Evolutionary conservation across 805 yeast species (phyloP).

Genomic region (Wickerhamomyces rabaulensis): DNA sequence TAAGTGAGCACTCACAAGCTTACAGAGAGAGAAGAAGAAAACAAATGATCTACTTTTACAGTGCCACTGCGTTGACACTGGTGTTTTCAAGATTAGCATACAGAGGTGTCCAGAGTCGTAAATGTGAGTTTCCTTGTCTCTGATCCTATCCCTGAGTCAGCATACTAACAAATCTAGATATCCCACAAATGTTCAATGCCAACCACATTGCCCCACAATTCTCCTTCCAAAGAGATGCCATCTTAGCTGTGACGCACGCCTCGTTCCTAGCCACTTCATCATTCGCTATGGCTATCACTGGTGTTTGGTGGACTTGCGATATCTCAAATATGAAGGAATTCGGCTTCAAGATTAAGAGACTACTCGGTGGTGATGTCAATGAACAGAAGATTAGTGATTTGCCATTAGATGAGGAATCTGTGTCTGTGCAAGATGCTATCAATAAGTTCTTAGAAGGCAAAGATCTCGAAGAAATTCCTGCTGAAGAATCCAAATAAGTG

Average conservation of each 20-base stretch:
- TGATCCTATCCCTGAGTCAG: neutral
- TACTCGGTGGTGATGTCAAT: constrained; percentile 64
- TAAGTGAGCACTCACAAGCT: constrained; percentile 11
- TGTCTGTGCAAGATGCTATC: constrained; percentile 49
- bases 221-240: constrained; percentile 76
- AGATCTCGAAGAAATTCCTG: constrained; percentile 10
- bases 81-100: constrained; percentile 70
- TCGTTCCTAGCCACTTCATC: constrained; percentile 69
- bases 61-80: constrained; percentile 68
- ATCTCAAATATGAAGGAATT: constrained; percentile 66
- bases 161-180: constrained; percentile 29
- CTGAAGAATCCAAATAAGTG: neutral
- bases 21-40: constrained; percentile 47
- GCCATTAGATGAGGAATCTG: constrained; percentile 58
- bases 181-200: constrained; percentile 75
- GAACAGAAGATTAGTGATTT: constrained; percentile 37
- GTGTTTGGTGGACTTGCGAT: constrained; percentile 77
- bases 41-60: constrained; percentile 69
- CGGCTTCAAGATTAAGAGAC: constrained; percentile 57
- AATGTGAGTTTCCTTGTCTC: constrained; percentile 32
- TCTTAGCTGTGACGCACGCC: constrained; percentile 79
- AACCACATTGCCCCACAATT: constrained; percentile 85
- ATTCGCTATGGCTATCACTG: constrained; percentile 66
- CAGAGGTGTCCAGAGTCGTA: constrained; percentile 66
- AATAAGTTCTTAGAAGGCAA: constrained; percentile 45